A percentile compares a stretch with the other conserved stretches of the same genome.
Conservation (phyloP, 495 filamentous ascomycete genomes). For the Podospora pseudopauciseta region DNA sequence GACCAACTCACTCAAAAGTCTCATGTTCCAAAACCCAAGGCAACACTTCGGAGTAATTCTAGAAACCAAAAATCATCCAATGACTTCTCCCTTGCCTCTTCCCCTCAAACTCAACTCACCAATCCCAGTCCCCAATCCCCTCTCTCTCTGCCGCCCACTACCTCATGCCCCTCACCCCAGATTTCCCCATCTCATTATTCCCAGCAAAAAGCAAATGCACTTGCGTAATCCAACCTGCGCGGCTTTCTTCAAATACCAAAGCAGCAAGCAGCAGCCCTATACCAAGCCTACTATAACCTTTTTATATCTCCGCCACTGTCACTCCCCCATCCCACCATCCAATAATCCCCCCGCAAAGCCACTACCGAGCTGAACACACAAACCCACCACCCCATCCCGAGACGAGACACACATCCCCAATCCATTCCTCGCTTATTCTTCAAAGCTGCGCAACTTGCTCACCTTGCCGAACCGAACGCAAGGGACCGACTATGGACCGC, state of each 20-base stretch:
- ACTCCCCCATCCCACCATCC: not conserved
- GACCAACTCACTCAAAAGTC: not conserved
- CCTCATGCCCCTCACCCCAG: too few relatives aligned
- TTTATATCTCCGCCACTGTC: not conserved
- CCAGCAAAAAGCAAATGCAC: too few relatives aligned
- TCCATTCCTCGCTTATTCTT: not conserved
- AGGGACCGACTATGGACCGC: not conserved
- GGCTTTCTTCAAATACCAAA: not conserved
- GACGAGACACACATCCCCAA: not conserved
- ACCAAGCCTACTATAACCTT: not conserved
- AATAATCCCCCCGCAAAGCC: not conserved
- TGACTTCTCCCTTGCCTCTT: not conserved
- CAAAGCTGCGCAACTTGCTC: not conserved
- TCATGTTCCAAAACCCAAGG: not conserved
- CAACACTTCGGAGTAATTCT: not conserved
- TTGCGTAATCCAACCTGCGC: too few relatives aligned
- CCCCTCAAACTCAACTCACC: not conserved
- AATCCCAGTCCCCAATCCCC: not conserved
- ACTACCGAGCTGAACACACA: not conserved
- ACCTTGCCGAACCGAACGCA: constrained; percentile 2
- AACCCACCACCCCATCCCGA: not conserved
- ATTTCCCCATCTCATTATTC: too few relatives aligned
- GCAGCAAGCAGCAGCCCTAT: not conserved
- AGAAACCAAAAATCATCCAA: not conserved
- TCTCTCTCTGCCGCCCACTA: too few relatives aligned